Percentiles rank a stretch among this genome's conserved stretches.
Conservation (phyloP, 768 basidiomycete species). For the Rhodotorula toruloides region DNA sequence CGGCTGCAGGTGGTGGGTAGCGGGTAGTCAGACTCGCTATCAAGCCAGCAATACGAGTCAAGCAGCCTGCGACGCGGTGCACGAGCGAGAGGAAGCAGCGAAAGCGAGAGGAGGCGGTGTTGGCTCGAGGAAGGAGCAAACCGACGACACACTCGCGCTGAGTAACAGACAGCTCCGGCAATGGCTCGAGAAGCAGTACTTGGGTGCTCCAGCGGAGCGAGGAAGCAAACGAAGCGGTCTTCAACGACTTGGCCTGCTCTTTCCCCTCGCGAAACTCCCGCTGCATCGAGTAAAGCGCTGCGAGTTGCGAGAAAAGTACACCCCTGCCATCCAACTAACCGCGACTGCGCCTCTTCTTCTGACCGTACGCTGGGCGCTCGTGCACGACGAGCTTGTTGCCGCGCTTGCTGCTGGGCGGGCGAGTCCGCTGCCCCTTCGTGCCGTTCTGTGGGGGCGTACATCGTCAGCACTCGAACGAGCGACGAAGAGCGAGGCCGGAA, state of each 20-base stretch:
- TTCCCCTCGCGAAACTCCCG: background rate
- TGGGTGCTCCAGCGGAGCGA: background rate
- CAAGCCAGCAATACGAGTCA: too few relatives aligned
- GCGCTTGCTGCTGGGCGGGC: slow-evolving; percentile 59
- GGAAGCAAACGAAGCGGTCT: background rate
- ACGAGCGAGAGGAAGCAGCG: too few relatives aligned
- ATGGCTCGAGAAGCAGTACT: background rate
- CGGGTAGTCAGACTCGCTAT: too few relatives aligned
- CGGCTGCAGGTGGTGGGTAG: too few relatives aligned
- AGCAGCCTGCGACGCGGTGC: too few relatives aligned
- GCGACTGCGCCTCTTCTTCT: too few relatives aligned
- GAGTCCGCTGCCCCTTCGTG: slow-evolving; percentile 86
- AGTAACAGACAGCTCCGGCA: too few relatives aligned
- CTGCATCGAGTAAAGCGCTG: too few relatives aligned
- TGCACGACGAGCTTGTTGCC: slow-evolving; percentile 74
- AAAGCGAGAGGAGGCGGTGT: too few relatives aligned
- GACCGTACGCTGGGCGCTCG: slow-evolving; percentile 16
- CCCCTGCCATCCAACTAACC: background rate
- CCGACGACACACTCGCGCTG: too few relatives aligned
- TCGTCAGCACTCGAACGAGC: background rate
- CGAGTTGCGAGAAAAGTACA: background rate
- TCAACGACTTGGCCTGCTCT: background rate
- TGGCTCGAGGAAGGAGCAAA: too few relatives aligned
- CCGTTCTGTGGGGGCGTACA: background rate
- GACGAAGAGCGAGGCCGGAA: background rate